A percentile compares a stretch with the other conserved stretches of the same genome.
phyloP scores from a whole-genome alignment of 768 basidiomycete genomes.

The Lentinula sp. region DNA sequence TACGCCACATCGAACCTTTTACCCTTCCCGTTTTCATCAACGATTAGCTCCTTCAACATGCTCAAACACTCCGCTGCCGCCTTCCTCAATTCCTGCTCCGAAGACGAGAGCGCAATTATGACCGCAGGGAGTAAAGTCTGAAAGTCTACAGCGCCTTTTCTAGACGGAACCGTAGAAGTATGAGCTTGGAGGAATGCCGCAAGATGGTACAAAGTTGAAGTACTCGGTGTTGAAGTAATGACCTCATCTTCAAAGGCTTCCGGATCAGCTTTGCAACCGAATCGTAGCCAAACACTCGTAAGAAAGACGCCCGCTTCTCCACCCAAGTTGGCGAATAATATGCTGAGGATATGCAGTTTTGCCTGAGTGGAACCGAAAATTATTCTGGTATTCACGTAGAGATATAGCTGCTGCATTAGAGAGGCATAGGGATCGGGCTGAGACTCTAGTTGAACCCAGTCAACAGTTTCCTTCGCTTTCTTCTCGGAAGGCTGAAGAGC shows the following conservation, averaged over 20 bases:
- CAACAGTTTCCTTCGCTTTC: background rate
- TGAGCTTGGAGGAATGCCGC: conserved; percentile 79
- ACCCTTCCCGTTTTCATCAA: conserved; percentile 13
- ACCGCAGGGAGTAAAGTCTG: conserved; percentile 72
- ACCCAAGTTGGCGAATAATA: conserved; percentile 62
- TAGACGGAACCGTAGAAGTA: conserved; percentile 49
- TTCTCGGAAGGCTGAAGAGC: conserved; percentile 37
- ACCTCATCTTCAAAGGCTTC: conserved; percentile 16
- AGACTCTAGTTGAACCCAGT: conserved; percentile 11
- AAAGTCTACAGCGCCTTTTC: conserved; percentile 61
- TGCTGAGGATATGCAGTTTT: background rate
- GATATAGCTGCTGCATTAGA: conserved; percentile 65
- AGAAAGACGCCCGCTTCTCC: conserved; percentile 78
- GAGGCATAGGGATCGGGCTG: conserved; percentile 39
- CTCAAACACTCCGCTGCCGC: conserved; percentile 54
- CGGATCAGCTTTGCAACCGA: background rate
- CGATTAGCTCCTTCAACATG: conserved; percentile 27
- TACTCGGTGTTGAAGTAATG: conserved; percentile 26
- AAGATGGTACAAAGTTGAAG: conserved; percentile 67
- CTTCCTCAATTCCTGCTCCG: conserved; percentile 33
- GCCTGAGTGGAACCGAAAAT: background rate
- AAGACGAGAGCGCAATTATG: conserved; percentile 51
- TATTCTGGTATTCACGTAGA: conserved; percentile 39
- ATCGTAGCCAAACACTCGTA: conserved; percentile 55
- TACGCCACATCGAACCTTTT: conserved; percentile 53